phyloP scores from a whole-genome alignment of 805 yeast genomes.

The Candida orba region DNA sequence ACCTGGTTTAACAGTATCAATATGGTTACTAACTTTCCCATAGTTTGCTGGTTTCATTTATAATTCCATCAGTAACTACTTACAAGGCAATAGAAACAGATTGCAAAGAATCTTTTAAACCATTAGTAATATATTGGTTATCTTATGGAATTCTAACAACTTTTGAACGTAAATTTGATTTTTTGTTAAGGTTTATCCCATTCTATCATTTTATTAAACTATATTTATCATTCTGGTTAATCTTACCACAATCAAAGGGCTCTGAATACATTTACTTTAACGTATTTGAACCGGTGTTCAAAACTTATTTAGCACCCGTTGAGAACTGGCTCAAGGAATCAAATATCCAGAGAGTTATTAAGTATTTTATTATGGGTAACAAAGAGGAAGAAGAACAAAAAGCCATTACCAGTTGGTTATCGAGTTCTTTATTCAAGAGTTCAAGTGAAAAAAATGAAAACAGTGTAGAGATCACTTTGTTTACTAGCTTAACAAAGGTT shows the following conservation, averaged over 20 bases:
- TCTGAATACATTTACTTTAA: conserved; percentile 33
- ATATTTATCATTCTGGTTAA: conserved; percentile 52
- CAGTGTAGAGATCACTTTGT: not conserved
- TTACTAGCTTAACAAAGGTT: conserved; percentile 3
- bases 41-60: conserved; percentile 35
- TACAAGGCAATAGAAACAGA: conserved; percentile 45
- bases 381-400: not conserved
- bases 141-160: conserved; percentile 39
- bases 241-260: conserved; percentile 44
- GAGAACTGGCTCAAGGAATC: conserved; percentile 19
- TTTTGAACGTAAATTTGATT: conserved; percentile 34
- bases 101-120: conserved; percentile 24
- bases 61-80: conserved; percentile 56
- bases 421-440: not conserved
- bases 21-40: not conserved
- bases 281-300: conserved; percentile 33
- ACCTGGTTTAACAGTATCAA: not conserved
- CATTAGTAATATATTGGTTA: conserved; percentile 63
- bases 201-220: conserved; percentile 43
- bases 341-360: not conserved
- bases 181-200: conserved; percentile 46
- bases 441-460: not conserved
- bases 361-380: not conserved
- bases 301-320: conserved; percentile 27
- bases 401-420: not conserved